phyloP scores from a whole-genome alignment of 208 protist species.

The Crithidia brevicula region DNA sequence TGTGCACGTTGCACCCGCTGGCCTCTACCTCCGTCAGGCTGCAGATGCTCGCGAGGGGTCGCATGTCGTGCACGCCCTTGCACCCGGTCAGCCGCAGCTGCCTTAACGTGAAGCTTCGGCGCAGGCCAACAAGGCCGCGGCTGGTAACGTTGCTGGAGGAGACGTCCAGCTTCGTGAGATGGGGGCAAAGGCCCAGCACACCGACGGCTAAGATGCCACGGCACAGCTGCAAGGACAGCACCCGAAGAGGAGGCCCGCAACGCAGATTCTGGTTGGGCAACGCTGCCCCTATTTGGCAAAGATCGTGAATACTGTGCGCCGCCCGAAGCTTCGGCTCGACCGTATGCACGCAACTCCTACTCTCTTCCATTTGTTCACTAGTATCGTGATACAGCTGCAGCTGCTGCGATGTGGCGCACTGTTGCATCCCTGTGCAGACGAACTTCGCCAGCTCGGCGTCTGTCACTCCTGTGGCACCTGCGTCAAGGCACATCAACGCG shows the following conservation, averaged over 20 bases:
- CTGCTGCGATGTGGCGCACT: neutral
- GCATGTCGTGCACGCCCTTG: slow-evolving; percentile 23
- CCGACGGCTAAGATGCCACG: slow-evolving; percentile 18
- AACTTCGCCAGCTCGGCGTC: slow-evolving; percentile 18
- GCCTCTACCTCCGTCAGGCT: slow-evolving; percentile 13
- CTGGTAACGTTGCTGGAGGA: slow-evolving; percentile 23
- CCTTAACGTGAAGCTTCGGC: slow-evolving; percentile 2
- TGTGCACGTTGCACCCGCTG: slow-evolving; percentile 23
- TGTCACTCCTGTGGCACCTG: slow-evolving; percentile 6
- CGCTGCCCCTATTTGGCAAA: neutral
- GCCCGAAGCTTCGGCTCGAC: neutral
- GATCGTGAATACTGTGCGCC: neutral
- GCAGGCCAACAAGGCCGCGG: slow-evolving; percentile 11
- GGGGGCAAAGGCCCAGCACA: slow-evolving; percentile 15
- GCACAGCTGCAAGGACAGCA: slow-evolving; percentile 23
- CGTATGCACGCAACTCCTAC: too few relatives aligned
- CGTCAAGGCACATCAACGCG: slow-evolving; percentile 16
- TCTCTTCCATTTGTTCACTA: too few relatives aligned
- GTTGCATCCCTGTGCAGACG: slow-evolving; percentile 16
- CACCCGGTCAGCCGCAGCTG: slow-evolving; percentile 20
- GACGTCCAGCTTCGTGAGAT: slow-evolving; percentile 22
- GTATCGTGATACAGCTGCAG: neutral
- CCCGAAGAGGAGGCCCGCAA: slow-evolving; percentile 7
- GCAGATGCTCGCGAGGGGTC: neutral
- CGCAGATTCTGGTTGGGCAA: neutral